Conservation (phyloP, 2,329 filamentous ascomycete species). For the Aspergillus calidoustus region DNA sequence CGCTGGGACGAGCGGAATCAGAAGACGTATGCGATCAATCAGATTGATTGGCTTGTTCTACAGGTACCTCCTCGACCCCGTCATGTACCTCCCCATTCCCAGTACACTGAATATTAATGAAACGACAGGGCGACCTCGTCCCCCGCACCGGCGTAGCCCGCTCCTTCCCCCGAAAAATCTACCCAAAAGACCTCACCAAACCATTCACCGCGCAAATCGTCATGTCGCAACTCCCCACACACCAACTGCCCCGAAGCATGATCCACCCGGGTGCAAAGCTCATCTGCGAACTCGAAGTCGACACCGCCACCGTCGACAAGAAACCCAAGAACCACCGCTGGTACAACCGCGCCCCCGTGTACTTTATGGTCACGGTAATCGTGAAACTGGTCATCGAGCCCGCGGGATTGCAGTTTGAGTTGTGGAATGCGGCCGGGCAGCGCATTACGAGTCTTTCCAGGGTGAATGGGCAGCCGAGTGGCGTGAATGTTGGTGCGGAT, state of each 20-base stretch:
- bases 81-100: too few species aligned
- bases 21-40: conserved; percentile 36
- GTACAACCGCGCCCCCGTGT: conserved; percentile 15
- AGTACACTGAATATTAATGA: too few species aligned
- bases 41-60: conserved; percentile 44
- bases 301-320: conserved; percentile 12
- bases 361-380: conserved; percentile 10
- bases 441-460: background rate
- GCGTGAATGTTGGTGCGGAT: background rate
- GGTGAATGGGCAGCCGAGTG: background rate
- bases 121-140: conserved; percentile 22
- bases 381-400: conserved; percentile 12
- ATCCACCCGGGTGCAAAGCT: conserved; percentile 6
- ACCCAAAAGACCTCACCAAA: background rate
- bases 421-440: conserved; percentile 6
- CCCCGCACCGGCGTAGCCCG: conserved; percentile 29
- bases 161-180: conserved; percentile 33
- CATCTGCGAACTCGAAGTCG: conserved; percentile 17
- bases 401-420: conserved; percentile 10
- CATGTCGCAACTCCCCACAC: conserved; percentile 6
- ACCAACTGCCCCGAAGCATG: conserved; percentile 14
- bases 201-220: conserved; percentile 15
- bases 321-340: conserved; percentile 16
- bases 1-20: conserved; percentile 37
- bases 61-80: conserved; percentile 26